These are phyloP conservation scores for Kodamaea neixiangensis DNA, from an alignment of 805 yeast species.

Conservation along the genomic window DNA sequence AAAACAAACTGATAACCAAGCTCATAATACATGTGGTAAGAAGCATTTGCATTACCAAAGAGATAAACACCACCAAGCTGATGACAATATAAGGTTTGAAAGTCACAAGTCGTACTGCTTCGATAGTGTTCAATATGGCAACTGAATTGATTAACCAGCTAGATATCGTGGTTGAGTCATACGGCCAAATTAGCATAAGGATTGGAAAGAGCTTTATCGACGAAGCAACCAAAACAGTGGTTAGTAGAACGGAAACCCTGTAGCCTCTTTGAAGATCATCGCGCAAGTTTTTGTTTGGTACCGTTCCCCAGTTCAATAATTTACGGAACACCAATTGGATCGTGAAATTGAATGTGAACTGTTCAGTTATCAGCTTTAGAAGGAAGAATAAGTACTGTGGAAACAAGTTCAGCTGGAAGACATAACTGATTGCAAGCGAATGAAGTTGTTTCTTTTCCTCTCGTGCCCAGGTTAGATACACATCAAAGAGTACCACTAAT, in stretches of 20 bases:
- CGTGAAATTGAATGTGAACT: slow-evolving; percentile 39
- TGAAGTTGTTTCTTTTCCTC: slow-evolving; percentile 62
- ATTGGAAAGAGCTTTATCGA: slow-evolving; percentile 86
- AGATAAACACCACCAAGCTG: slow-evolving; percentile 15
- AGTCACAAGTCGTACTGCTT: slow-evolving; percentile 45
- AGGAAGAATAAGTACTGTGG: slow-evolving; percentile 61
- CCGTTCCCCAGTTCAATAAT: slow-evolving; percentile 23
- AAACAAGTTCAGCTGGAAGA: slow-evolving; percentile 37
- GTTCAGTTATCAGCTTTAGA: slow-evolving; percentile 50
- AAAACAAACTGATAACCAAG: slow-evolving; percentile 14
- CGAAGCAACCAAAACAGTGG: slow-evolving; percentile 73
- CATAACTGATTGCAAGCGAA: slow-evolving; percentile 21
- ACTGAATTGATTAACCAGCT: slow-evolving; percentile 59
- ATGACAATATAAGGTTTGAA: slow-evolving; percentile 18
- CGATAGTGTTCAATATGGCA: slow-evolving; percentile 63
- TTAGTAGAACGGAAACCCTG: slow-evolving; percentile 51
- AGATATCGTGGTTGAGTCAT: slow-evolving; percentile 70
- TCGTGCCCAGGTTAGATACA: slow-evolving; percentile 88
- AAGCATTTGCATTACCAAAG: slow-evolving; percentile 18
- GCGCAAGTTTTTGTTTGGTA: slow-evolving; percentile 18
- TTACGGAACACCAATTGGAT: slow-evolving; percentile 29
- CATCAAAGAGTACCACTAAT: slow-evolving; percentile 76
- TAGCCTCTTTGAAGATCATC: slow-evolving; percentile 34
- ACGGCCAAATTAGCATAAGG: slow-evolving; percentile 95
- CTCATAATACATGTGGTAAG: slow-evolving; percentile 18